Evolutionary conservation across 371 early-diverging fungal genomes (phyloP).

Genomic region (Mortierella sp.): DNA sequence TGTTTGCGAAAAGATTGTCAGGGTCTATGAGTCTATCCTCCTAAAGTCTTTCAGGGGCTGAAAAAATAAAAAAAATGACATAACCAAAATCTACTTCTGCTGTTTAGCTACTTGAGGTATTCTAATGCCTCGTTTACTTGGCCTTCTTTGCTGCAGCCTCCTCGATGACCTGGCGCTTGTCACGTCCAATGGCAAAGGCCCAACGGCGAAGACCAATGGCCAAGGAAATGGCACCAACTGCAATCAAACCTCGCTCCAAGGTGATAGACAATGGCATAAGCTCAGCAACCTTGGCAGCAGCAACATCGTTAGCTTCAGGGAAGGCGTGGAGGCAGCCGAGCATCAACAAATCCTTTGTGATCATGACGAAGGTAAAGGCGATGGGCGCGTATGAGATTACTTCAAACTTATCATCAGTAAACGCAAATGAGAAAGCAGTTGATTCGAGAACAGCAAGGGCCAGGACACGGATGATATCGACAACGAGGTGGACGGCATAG

Average conservation of each 20-base stretch:
- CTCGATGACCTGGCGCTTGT: conserved; percentile 51
- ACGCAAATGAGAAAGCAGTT: conserved; percentile 49
- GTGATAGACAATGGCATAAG: conserved; percentile 33
- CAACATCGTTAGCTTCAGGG: conserved; percentile 42
- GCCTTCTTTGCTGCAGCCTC: conserved; percentile 31
- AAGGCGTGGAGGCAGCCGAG: conserved; percentile 28
- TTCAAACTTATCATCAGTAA: conserved; percentile 39
- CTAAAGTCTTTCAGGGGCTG: neutral
- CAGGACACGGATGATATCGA: conserved; percentile 44
- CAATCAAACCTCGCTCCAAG: conserved; percentile 28
- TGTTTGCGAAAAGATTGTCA: neutral
- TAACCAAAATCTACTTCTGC: neutral
- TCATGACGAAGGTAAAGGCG: conserved; percentile 27
- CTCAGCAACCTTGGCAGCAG: conserved; percentile 43
- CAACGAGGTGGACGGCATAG: conserved; percentile 35
- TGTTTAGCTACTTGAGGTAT: neutral
- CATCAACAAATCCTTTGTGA: conserved; percentile 52
- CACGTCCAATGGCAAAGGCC: conserved; percentile 53
- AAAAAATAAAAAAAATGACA: neutral
- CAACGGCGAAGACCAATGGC: conserved; percentile 47
- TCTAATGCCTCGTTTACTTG: conserved; percentile 11
- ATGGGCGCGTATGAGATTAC: conserved; percentile 28
- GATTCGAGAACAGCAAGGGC: conserved; percentile 43
- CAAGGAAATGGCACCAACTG: conserved; percentile 17
- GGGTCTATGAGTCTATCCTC: conserved; percentile 1